Conservation (phyloP, 495 filamentous ascomycete genomes). For the Massariosphaeria phaeospora region DNA sequence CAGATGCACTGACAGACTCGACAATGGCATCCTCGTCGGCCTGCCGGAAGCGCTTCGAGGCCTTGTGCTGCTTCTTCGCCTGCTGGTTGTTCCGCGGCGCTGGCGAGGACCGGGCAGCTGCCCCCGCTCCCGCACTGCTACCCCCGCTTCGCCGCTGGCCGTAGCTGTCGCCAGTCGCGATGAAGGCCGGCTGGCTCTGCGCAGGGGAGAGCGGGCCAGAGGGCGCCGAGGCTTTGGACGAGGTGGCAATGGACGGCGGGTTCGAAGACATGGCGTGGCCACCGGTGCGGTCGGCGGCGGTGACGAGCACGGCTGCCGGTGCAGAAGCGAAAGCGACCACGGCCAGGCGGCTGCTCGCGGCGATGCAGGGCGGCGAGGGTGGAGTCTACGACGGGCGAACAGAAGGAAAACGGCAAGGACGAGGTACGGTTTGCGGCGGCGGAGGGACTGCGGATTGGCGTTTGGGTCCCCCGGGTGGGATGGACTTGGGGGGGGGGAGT, state of each 20-base stretch:
- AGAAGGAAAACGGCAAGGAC: neutral
- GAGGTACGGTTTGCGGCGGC: neutral
- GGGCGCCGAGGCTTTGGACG: conserved; percentile 35
- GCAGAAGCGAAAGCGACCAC: neutral
- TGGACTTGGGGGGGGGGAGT: conserved; percentile 29
- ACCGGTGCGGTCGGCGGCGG: conserved; percentile 3
- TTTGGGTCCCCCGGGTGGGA: conserved; percentile 28
- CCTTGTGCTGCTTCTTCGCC: conserved; percentile 67
- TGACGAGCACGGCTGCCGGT: conserved; percentile 17
- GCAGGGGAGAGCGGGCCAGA: conserved; percentile 39
- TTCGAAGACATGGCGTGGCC: conserved; percentile 32
- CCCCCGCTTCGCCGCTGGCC: conserved; percentile 58
- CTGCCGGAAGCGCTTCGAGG: conserved; percentile 51
- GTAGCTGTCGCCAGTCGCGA: conserved; percentile 34
- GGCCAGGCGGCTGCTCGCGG: neutral
- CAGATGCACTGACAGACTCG: conserved; percentile 58
- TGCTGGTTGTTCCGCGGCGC: conserved; percentile 67
- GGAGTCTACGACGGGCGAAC: neutral
- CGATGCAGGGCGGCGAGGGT: neutral
- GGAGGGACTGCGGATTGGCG: neutral
- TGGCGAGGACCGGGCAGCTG: conserved; percentile 37
- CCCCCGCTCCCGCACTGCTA: conserved; percentile 58
- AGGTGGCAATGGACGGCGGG: conserved; percentile 29
- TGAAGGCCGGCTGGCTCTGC: conserved; percentile 35
- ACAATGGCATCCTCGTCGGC: conserved; percentile 77